phyloP scores from a whole-genome alignment of 768 basidiomycete genomes.

The Agaricus sinodeliciosus region DNA sequence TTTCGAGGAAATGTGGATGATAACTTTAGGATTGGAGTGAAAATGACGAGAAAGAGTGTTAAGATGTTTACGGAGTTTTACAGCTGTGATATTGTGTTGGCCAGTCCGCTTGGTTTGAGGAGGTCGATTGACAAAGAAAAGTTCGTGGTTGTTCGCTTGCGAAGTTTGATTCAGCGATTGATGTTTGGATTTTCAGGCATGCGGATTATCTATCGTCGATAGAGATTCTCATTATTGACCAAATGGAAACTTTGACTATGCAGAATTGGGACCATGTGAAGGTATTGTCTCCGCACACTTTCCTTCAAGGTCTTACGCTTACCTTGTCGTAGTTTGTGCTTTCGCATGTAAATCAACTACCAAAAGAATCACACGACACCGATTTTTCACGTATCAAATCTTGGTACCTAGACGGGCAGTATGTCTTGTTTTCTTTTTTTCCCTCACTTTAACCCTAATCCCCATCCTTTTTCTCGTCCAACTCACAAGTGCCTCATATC shows the following conservation, averaged over 20 bases:
- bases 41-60: conserved; percentile 86
- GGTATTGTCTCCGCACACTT: conserved; percentile 33
- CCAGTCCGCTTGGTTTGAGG: conserved; percentile 87
- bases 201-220: conserved; percentile 92
- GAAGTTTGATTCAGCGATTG: background rate
- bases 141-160: conserved; percentile 35
- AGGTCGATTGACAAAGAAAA: conserved; percentile 93
- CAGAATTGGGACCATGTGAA: conserved; percentile 99
- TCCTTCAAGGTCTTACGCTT: background rate
- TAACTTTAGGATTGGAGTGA: conserved; percentile 87
- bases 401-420: conserved; percentile 97
- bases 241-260: conserved; percentile 90
- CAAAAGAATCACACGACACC: conserved; percentile 87
- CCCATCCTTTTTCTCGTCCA: background rate
- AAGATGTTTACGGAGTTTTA: conserved; percentile 92
- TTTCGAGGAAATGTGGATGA: conserved; percentile 98
- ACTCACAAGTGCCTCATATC: conserved; percentile 61
- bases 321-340: conserved; percentile 65
- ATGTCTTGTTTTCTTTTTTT: conserved; percentile 8
- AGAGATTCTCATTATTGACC: conserved; percentile 86
- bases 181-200: conserved; percentile 37
- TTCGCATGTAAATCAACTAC: conserved; percentile 78
- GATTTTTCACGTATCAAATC: conserved; percentile 98
- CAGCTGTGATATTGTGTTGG: conserved; percentile 84
- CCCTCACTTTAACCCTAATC: background rate